These are phyloP conservation scores for Umbelopsis sp. DNA, from an alignment of 371 early-diverging fungal species.

Conservation along the genomic window DNA sequence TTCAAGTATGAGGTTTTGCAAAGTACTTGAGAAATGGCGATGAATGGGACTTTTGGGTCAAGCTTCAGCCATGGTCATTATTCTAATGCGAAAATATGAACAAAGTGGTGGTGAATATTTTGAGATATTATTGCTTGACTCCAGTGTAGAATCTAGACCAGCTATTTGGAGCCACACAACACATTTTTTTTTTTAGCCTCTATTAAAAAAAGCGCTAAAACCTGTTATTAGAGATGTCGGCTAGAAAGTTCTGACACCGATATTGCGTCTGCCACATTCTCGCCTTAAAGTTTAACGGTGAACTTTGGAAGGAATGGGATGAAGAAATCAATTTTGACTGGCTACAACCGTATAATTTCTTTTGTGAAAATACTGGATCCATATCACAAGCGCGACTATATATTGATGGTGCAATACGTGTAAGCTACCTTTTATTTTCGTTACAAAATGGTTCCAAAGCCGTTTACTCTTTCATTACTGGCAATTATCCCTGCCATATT, in stretches of 20 bases:
- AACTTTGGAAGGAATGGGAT: conserved; percentile 12
- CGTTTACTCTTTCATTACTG: not conserved
- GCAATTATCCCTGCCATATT: conserved; percentile 5
- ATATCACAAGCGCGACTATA: conserved; percentile 8
- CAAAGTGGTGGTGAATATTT: too few species aligned
- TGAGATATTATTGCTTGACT: too few species aligned
- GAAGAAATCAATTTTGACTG: conserved; percentile 5
- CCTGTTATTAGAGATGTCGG: not conserved
- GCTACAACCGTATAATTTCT: not conserved
- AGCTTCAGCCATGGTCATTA: too few species aligned
- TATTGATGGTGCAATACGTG: not conserved
- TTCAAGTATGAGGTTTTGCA: not conserved
- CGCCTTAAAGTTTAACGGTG: conserved; percentile 16
- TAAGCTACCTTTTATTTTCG: not conserved
- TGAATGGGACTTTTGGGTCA: too few species aligned
- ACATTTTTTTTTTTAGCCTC: too few species aligned
- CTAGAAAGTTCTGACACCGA: not conserved
- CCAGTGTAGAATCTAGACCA: too few species aligned
- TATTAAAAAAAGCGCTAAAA: not conserved
- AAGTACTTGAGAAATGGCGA: too few species aligned
- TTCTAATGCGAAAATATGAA: too few species aligned
- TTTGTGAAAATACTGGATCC: not conserved
- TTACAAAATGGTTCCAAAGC: not conserved
- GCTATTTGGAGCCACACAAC: too few species aligned
- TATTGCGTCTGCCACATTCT: conserved; percentile 5